Base-by-base conservation (phyloP, 2,329 filamentous ascomycete genomes). In the Didymella segeticola region DNA sequence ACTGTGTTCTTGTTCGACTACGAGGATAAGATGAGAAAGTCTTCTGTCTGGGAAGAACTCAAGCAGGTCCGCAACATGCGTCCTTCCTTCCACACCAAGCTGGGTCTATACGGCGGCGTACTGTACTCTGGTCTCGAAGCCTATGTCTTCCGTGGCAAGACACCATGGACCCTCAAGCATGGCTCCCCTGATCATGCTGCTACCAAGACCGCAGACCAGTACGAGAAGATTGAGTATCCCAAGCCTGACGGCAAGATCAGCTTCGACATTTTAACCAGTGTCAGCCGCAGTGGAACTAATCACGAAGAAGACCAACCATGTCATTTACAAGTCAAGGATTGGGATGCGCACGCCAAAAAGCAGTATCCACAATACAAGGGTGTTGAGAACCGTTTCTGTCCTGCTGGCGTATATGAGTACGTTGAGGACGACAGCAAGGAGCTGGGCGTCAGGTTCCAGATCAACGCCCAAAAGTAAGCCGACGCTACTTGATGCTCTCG, bases 281-380 rank as follows among this genome's bases (percentile, higher is more conserved):
- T 99, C 12, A 96, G 89, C 63, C 87, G 95, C 52, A 98, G 95
- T 5, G 95, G 95, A 31, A 99, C 95, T 26, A 98, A 98, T 78
- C 95, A 99, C 77, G 95, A 98, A 77, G 95, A 99, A 78, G 95
- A 99, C 75, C 93, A 99, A 78, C 95, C 95, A 0, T 92, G 96
- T 43, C 95, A 99, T 76, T 80, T 99, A 67, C 91, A 96, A 76
- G 93, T 99, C 63, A 86, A 89, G 76, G 92, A 99, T 77, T 97
- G 92, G 92, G 92, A 97, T 67, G 87, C 87, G 70, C 95, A 99
- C 78, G 89, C 91, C 2, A 81, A 87, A 58, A 85, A 87, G 74
- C 88, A 91, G 46, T 99, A 88, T 80, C 95, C 95, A 19, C 83
- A 84, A 58, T 99, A 90, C 78, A 89, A 96, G 81, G 95, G 95